Conservation (phyloP, 2,329 filamentous ascomycete species). For the Trichophyton benhamiae region DNA sequence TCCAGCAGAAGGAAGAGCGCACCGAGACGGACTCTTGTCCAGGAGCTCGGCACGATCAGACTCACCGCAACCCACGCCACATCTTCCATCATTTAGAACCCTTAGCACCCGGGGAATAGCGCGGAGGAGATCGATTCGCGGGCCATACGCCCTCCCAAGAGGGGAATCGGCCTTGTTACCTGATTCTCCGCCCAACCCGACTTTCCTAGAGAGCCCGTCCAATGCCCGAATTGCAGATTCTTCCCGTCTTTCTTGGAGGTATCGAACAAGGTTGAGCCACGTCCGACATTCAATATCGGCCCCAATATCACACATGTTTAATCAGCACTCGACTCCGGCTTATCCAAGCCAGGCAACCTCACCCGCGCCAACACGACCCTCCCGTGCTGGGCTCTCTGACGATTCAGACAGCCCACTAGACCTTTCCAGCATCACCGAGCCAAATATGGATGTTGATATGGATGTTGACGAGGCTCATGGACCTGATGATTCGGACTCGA, state of each 20-base stretch:
- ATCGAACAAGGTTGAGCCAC: conserved; percentile 30
- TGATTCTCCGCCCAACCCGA: conserved; percentile 19
- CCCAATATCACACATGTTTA: conserved; percentile 35
- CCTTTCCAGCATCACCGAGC: conserved; percentile 28
- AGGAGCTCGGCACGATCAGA: conserved; percentile 27
- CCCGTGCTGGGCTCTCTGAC: conserved; percentile 22
- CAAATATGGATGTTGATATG: conserved; percentile 30
- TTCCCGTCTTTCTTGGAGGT: conserved; percentile 27
- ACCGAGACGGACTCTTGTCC: conserved; percentile 32
- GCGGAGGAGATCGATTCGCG: conserved; percentile 29
- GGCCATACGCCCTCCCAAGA: conserved; percentile 30
- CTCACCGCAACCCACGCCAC: conserved; percentile 21
- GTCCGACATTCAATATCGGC: conserved; percentile 34
- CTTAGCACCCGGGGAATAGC: conserved; percentile 29
- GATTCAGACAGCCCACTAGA: conserved; percentile 25
- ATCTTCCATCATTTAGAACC: conserved; percentile 31
- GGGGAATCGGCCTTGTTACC: conserved; percentile 23
- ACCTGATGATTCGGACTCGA: conserved; percentile 30
- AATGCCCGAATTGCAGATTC: conserved; percentile 20
- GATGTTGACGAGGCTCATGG: conserved; percentile 32
- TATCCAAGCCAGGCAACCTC: conserved; percentile 16
- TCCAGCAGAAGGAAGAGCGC: conserved; percentile 33
- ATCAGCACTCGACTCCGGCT: conserved; percentile 22
- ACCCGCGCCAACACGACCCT: conserved; percentile 20
- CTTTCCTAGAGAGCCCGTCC: conserved; percentile 19